Evolutionary conservation across 768 basidiomycete genomes (phyloP).

Genomic region (Naganishia kalamii): DNA sequence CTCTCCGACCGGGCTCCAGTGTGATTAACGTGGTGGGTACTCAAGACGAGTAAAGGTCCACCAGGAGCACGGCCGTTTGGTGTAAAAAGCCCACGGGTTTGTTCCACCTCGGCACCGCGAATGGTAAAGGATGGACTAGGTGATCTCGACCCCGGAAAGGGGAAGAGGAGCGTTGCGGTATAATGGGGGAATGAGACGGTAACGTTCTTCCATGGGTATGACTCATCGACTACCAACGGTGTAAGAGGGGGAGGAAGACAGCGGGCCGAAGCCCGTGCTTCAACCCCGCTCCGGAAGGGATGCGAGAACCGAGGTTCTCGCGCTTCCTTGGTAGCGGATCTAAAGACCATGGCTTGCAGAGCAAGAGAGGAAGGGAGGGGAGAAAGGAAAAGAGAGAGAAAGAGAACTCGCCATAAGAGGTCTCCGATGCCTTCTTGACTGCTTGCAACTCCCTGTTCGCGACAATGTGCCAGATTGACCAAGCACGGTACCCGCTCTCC

Average conservation of each 20-base stretch:
- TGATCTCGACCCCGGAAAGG: too few species aligned
- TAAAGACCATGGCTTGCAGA: constrained; percentile 26
- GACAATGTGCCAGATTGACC: neutral
- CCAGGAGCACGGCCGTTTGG: constrained; percentile 9
- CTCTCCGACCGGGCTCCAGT: constrained; percentile 5
- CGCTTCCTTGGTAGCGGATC: constrained; percentile 24
- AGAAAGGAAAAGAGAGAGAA: neutral
- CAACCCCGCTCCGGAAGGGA: neutral
- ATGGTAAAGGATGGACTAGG: neutral
- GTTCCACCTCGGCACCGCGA: neutral
- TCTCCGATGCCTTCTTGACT: neutral
- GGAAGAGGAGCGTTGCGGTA: constrained; percentile 9
- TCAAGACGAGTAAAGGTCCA: constrained; percentile 15
- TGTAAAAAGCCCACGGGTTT: constrained; percentile 9
- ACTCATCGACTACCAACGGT: constrained; percentile 26
- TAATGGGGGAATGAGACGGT: neutral
- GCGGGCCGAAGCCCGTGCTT: neutral
- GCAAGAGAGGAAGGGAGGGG: neutral
- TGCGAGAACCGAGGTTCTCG: neutral
- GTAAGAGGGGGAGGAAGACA: neutral
- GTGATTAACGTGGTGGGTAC: neutral
- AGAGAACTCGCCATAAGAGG: neutral
- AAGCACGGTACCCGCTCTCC: neutral
- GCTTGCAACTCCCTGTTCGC: neutral
- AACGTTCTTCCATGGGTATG: constrained; percentile 23